Base-by-base conservation (phyloP, 495 filamentous ascomycete species). In the Penicillium nucicola region DNA sequence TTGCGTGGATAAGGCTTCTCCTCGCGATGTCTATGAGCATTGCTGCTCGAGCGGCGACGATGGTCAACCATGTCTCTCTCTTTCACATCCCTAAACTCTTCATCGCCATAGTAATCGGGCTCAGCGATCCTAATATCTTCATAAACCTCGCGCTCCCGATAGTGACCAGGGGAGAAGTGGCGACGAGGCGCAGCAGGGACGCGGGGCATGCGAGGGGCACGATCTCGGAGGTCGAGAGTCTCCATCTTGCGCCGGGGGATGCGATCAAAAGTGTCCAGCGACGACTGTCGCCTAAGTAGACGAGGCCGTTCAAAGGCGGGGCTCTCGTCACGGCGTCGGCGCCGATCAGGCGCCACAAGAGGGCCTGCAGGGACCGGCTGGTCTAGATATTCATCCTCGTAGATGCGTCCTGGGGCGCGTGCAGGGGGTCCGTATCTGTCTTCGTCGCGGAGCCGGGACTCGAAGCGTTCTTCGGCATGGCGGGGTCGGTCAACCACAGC, bases 201-300 rank as follows among this genome's bases (percentile, higher is more conserved):
- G 31, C 50, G 52, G 17, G 52, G 55, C 18, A 48, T 31, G 11
- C 62, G 67, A 8, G 75, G 60, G 50, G 60, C 48, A 47, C 52
- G 49, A 15, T 78, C 76, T 53, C 56, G 67, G 56, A 61, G 67
- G 19, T 80, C 77, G 45, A 75, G 62, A 70, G 77, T 42, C 58
- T 82, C 58, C 77, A 84, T 42, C 68, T 72, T 65, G 71, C 84
- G 75, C 17, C 75, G 58, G 3, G 85, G 82, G 49, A 80, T 77
- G 23, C 86, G 81, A 68, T 89, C 86, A 57, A 86, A 89, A 0
- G 85, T 87, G 64, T 88, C 85, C 23, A 87, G 69, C 42, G 82
- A 86, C 14, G 83, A 86, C 57, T 86, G 84, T 10, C 85, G 75
- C 48, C 85, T 77, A 50, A 85, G 55, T 28, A 85, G 70, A 13